A percentile compares a stretch with the other conserved stretches of the same genome.
Evolutionary conservation across 1,284 basidiomycete species (phyloP).

Genomic region (Ustilago xerochloae): DNA sequence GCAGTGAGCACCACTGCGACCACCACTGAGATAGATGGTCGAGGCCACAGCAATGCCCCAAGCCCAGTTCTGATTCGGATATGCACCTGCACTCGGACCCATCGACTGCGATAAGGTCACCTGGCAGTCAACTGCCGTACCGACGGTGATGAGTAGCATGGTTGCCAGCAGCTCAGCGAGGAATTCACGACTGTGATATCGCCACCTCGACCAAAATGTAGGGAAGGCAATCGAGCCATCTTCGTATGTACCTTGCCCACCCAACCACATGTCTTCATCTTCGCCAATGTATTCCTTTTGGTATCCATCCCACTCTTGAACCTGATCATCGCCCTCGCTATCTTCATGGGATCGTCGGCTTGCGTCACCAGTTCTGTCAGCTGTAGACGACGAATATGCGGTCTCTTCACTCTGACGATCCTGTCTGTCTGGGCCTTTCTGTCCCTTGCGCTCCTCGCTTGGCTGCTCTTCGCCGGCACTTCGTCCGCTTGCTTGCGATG

Average conservation of each 20-base stretch:
- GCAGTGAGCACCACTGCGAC: conserved; percentile 53
- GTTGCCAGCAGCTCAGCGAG: conserved; percentile 30
- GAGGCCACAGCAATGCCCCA: conserved; percentile 59
- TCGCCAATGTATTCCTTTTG: not conserved
- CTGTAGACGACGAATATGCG: not conserved
- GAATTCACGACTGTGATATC: conserved; percentile 33
- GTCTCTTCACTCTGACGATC: conserved; percentile 22
- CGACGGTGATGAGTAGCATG: conserved; percentile 53
- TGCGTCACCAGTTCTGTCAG: not conserved
- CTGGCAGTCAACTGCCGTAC: conserved; percentile 59
- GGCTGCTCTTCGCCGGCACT: not conserved
- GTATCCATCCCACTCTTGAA: not conserved
- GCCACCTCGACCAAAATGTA: conserved; percentile 21
- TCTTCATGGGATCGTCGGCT: not conserved
- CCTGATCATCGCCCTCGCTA: not conserved
- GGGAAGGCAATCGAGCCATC: conserved; percentile 30
- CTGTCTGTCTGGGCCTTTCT: not conserved
- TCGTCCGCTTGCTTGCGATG: not conserved
- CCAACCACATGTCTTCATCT: conserved; percentile 22
- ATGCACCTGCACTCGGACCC: conserved; percentile 30
- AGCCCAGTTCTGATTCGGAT: conserved; percentile 50
- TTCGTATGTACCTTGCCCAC: conserved; percentile 12
- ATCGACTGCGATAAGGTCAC: conserved; percentile 47
- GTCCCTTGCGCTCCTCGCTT: not conserved
- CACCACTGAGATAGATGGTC: conserved; percentile 55